These are phyloP conservation scores for Ailanthus altissimus DNA, from an alignment of 345 rosid species.

Conservation along the genomic window DNA sequence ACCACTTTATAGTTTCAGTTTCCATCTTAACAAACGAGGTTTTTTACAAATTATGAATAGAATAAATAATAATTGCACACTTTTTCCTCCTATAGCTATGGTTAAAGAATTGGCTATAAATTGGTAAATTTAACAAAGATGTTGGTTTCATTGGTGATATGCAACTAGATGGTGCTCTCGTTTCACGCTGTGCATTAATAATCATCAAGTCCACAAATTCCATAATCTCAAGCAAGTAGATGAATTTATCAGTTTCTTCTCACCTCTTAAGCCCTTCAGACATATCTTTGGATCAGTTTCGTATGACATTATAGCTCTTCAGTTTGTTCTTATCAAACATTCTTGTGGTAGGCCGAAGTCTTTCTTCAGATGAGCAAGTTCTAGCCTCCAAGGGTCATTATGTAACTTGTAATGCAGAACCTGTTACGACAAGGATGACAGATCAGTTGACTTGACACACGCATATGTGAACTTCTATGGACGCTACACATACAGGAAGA, in stretches of 20 bases:
- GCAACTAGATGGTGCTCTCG: background rate
- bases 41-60: background rate
- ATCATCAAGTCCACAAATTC: background rate
- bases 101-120: background rate
- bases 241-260: background rate
- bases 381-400: constrained; percentile 83
- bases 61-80: background rate
- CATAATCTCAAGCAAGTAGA: background rate
- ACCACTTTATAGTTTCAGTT: background rate
- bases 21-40: background rate
- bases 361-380: constrained; percentile 40
- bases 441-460: background rate
- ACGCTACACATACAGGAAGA: too few species aligned
- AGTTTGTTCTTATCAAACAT: constrained; percentile 48
- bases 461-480: background rate
- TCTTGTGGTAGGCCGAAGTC: constrained; percentile 72
- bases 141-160: background rate
- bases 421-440: constrained; percentile 22
- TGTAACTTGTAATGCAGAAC: constrained; percentile 82
- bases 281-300: background rate
- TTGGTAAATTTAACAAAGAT: background rate
- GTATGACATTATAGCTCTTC: constrained; percentile 9
- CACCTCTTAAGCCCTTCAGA: background rate
- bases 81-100: background rate
- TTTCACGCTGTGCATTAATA: background rate